These are phyloP conservation scores for Aquilaria sinensis DNA, from an alignment of 345 rosid species.

Conservation along the genomic window DNA sequence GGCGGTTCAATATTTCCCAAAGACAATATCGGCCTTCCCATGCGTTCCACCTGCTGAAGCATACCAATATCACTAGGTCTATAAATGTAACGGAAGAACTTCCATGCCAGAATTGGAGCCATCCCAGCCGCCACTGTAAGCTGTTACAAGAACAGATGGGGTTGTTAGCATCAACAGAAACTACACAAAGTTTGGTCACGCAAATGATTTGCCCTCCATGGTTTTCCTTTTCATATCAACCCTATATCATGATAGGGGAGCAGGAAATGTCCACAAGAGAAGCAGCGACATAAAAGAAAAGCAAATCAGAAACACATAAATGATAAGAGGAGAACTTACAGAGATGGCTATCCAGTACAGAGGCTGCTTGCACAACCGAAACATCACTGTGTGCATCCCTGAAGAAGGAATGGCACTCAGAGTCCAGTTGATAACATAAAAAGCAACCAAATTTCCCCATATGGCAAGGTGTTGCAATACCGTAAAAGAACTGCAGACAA, in stretches of 20 bases:
- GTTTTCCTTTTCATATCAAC: too few species aligned
- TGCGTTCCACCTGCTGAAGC: slow-evolving; percentile 88
- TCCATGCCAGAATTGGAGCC: slow-evolving; percentile 82
- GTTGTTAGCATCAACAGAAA: not conserved
- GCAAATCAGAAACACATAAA: not conserved
- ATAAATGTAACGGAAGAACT: slow-evolving; percentile 79
- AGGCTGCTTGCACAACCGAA: slow-evolving; percentile 73
- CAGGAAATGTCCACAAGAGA: too few species aligned
- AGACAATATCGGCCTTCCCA: slow-evolving; percentile 85
- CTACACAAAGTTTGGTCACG: too few species aligned
- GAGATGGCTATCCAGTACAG: slow-evolving; percentile 82
- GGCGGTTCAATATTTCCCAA: slow-evolving; percentile 79
- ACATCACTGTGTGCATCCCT: slow-evolving; percentile 94
- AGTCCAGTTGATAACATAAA: slow-evolving; percentile 74
- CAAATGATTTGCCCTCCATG: too few species aligned
- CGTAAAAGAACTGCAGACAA: slow-evolving; percentile 77
- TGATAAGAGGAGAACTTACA: slow-evolving; percentile 38
- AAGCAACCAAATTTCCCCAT: slow-evolving; percentile 84
- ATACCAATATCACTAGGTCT: slow-evolving; percentile 86
- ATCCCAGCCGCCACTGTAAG: slow-evolving; percentile 81
- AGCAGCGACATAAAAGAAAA: not conserved
- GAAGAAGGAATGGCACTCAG: slow-evolving; percentile 80
- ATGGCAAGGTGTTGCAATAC: slow-evolving; percentile 81
- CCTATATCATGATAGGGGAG: too few species aligned
- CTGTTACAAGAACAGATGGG: slow-evolving; percentile 31